Conservation (phyloP, 805 yeast genomes). For the Myxozyma melibiosi region DNA sequence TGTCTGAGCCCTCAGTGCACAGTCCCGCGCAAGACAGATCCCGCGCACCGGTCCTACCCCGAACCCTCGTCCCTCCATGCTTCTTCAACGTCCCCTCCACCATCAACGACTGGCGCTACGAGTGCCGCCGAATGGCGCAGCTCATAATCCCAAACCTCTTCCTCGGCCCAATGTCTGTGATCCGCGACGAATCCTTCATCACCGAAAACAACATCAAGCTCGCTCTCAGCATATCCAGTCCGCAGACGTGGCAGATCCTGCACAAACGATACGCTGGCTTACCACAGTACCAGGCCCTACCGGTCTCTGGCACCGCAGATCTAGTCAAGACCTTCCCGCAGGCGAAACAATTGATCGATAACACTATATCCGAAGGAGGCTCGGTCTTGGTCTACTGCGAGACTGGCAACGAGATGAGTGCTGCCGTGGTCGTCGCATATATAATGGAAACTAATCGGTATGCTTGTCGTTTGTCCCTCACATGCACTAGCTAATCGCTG, state of each 20-base stretch:
- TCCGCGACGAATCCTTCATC: conserved; percentile 47
- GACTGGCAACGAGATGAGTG: conserved; percentile 42
- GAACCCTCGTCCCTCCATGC: conserved; percentile 38
- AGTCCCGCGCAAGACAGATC: conserved; percentile 23
- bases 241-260: conserved; percentile 22
- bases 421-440: conserved; percentile 41
- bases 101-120: conserved; percentile 40
- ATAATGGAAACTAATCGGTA: conserved; percentile 35
- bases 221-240: conserved; percentile 18
- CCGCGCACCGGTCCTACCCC: conserved; percentile 23
- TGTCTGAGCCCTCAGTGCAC: background rate
- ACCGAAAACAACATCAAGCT: conserved; percentile 43
- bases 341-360: conserved; percentile 17
- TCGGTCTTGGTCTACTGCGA: conserved; percentile 40
- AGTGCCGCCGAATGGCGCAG: conserved; percentile 47
- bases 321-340: conserved; percentile 21
- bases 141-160: conserved; percentile 47
- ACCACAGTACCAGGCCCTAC: conserved; percentile 10
- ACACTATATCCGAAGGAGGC: conserved; percentile 7
- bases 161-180: conserved; percentile 52
- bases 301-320: conserved; percentile 9
- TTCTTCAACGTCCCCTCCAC: conserved; percentile 36
- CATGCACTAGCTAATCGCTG: background rate
- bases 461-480: background rate
- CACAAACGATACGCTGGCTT: conserved; percentile 1